Evolutionary conservation across 2,329 filamentous ascomycete genomes (phyloP), one percentile per base, ranked within the genome.

Genomic region (Rutstroemia sp.): DNA sequence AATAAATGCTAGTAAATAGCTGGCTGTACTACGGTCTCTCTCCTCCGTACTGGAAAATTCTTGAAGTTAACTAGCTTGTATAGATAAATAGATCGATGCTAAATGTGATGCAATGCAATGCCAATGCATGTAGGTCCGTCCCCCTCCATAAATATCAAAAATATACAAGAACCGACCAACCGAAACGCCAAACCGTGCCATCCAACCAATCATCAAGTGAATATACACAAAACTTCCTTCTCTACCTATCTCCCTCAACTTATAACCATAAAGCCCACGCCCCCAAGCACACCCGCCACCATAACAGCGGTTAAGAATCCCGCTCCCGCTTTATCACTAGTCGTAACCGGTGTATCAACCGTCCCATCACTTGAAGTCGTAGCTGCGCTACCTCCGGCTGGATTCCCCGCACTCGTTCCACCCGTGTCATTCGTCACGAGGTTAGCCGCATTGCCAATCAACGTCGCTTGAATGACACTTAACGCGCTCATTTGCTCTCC

Each of bases 401-500:
- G 55, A 54, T 71, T 63, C 1, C 70, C 75, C 50, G 71, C 70
- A 61, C 78, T 81, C 3, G 75, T 86, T 30, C 85, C 85, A 57
- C 85, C 85, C 1, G 70, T 80, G 5, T 72, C 65, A 16, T 74
- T 68, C 4, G 76, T 80, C 38, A 77, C 71, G 0, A 78, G 75
- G 1, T 69, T 63, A 0, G 62, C 55, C 14, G 71, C 70, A 1
- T 74, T 58, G 45, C 75, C 65, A 50, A 86, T 78, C 69, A 85
- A 74, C 62, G 80, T 83, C 34, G 77, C 76, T 45, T 88, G 76
- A 4, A 86, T 78, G 8, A 87, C 75, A 63, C 87, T 83, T 66
- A 88, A 73, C 3, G 81, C 83, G 1, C 80, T 76, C 85, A 89
- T 88, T 70, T 88, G 85, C 69, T 88, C 83, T 10, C 85, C 85